A percentile compares a stretch with the other conserved stretches of the same genome.
These are phyloP conservation scores for Carex pumila DNA, from an alignment of 176 grass and related monocot species.

Conservation along the genomic window DNA sequence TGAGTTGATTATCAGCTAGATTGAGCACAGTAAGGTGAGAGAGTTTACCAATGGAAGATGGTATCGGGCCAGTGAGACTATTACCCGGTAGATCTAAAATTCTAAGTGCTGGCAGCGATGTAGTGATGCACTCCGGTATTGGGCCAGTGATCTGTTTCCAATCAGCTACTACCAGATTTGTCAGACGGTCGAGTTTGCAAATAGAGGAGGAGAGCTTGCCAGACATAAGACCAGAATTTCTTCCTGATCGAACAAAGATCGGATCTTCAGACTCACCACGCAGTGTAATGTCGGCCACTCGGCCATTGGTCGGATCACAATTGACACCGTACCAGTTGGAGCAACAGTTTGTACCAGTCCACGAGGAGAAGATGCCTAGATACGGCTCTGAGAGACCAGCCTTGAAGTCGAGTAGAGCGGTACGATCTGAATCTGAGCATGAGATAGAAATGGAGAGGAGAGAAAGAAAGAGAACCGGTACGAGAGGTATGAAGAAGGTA, in stretches of 20 bases:
- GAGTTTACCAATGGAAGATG: constrained; percentile 43
- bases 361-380: constrained; percentile 78
- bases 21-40: constrained; percentile 76
- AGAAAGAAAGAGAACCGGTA: background rate
- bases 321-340: constrained; percentile 79
- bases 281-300: constrained; percentile 62
- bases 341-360: constrained; percentile 76
- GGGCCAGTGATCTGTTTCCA: constrained; percentile 83
- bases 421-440: constrained; percentile 30
- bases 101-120: constrained; percentile 49
- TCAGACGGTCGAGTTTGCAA: constrained; percentile 59
- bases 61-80: constrained; percentile 59
- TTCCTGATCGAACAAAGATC: constrained; percentile 51
- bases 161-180: constrained; percentile 68
- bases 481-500: background rate
- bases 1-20: constrained; percentile 73
- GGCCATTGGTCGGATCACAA: constrained; percentile 60
- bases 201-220: constrained; percentile 75
- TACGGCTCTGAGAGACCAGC: constrained; percentile 57
- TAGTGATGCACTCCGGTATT: constrained; percentile 63
- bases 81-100: constrained; percentile 81
- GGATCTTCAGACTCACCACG: constrained; percentile 84
- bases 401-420: constrained; percentile 59
- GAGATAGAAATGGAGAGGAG: constrained; percentile 8
- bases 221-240: constrained; percentile 71